phyloP scores from a whole-genome alignment of 1,284 basidiomycete species.

The Thelephora terrestris region DNA sequence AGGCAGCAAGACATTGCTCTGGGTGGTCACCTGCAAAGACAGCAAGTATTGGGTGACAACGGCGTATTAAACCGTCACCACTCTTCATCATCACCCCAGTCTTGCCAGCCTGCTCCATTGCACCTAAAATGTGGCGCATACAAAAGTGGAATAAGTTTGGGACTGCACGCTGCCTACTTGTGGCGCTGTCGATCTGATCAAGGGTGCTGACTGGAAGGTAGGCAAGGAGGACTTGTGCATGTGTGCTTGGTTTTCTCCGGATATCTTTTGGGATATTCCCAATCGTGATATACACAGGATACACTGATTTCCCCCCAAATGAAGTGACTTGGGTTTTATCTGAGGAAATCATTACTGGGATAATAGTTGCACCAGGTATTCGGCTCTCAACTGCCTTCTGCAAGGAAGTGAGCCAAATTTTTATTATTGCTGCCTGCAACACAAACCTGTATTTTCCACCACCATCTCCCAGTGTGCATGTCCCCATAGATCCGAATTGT shows the following conservation, averaged over 20 bases:
- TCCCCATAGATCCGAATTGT: constrained; percentile 20
- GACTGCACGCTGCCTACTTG: constrained; percentile 8
- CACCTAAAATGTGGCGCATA: constrained; percentile 12
- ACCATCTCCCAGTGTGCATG: constrained; percentile 29
- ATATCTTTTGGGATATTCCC: constrained; percentile 25
- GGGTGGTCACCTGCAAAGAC: too few species aligned
- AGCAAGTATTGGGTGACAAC: too few species aligned
- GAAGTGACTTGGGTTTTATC: too few species aligned
- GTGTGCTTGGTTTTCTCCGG: constrained; percentile 23
- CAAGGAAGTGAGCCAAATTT: not conserved
- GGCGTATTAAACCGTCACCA: too few species aligned
- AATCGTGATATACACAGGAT: constrained; percentile 2
- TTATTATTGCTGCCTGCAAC: too few species aligned
- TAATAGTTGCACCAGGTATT: constrained; percentile 1
- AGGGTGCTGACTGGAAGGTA: too few species aligned
- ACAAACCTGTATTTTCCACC: constrained; percentile 28
- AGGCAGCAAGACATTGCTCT: constrained; percentile 17
- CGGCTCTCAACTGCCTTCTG: not conserved
- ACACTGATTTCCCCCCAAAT: too few species aligned
- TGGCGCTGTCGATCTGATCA: too few species aligned
- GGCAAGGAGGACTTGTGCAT: constrained; percentile 28
- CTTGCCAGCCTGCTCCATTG: constrained; percentile 9
- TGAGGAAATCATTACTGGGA: constrained; percentile 2
- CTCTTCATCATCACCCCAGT: constrained; percentile 13
- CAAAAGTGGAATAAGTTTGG: constrained; percentile 16